A percentile compares a stretch with the other conserved stretches of the same genome.
These are phyloP conservation scores for Amaranthus palmeri DNA, from an alignment of 148 eudicot species.

Conservation along the genomic window DNA sequence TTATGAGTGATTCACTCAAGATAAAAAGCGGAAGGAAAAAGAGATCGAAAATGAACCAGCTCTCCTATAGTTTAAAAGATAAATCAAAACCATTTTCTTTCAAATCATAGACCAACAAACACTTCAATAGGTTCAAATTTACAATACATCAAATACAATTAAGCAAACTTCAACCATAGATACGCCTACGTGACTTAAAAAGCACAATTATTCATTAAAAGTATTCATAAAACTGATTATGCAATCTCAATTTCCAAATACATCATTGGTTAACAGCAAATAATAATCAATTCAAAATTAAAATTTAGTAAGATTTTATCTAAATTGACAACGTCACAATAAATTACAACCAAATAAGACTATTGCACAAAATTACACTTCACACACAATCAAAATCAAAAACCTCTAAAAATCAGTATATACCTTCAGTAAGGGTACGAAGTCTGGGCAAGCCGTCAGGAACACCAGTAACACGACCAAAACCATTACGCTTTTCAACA, in stretches of 20 bases:
- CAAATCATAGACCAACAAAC: not conserved
- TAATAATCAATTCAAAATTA: no score
- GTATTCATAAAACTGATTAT: not conserved
- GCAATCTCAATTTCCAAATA: not conserved
- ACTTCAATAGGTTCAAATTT: not conserved
- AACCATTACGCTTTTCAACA: conserved; percentile 50
- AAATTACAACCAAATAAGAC: no score
- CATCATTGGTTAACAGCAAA: not conserved
- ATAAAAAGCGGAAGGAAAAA: no score
- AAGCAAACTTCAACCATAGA: not conserved
- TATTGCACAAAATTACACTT: not conserved
- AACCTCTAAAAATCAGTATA: not conserved
- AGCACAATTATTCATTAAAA: no score
- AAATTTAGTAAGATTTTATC: no score
- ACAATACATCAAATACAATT: not conserved
- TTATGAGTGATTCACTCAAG: no score
- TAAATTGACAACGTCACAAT: no score
- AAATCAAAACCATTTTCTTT: not conserved
- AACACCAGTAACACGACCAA: conserved; percentile 46
- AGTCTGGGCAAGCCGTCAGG: conserved; percentile 83
- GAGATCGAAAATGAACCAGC: not conserved
- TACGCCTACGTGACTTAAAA: no score
- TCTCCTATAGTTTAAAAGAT: not conserved
- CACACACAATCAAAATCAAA: not conserved
- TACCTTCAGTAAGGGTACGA: conserved; percentile 62